Base-by-base conservation (phyloP, 495 filamentous ascomycete species). In the Hypoxylon subgilvum region DNA sequence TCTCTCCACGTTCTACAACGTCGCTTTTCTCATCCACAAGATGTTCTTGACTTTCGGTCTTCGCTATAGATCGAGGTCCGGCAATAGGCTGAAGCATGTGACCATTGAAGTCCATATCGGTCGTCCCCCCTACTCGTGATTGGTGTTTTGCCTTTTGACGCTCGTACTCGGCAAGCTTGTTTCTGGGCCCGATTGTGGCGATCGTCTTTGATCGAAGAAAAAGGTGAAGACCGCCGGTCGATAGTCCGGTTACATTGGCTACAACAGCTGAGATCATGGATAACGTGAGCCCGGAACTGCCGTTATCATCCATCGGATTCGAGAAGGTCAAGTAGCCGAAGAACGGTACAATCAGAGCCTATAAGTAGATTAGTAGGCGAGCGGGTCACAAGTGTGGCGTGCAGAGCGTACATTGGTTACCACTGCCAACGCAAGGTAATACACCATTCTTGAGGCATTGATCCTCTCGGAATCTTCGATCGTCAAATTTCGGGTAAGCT, bases 181-280 rank as follows among this genome's bases (percentile, higher is more conserved):
- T 69, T 12, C 68, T 68, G 0, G 74, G 74, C 0, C 70, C 61
- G 38, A 78, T 76, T 12, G 69, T 76, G 12, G 71, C 70, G 10
- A 73, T 54, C 0, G 71, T 74, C 43, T 71, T 75, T 2, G 73
- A 77, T 53, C 78, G 78, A 55, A 80, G 69, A 48, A 79, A 79
- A 3, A 80, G 67, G 47, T 80, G 75, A 23, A 80, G 68, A 3
- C 74, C 74, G 18, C 77, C 76, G 3, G 74, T 79, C 72, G 73
- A 73, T 25, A 80, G 57, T 0, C 77, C 77, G 0, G 77, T 77
- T 1, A 80, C 68, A 36, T 77, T 79, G n/a, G 76, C 72, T 4
- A 75, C 76, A 5, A 80, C 76, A 6, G 76, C 68, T 17, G 74
- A 71, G 27, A 80, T 69, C 76, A 78, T 79, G 2, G 71, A 71